Base-by-base conservation (phyloP, 495 filamentous ascomycete species). In the Xylaria sp. region DNA sequence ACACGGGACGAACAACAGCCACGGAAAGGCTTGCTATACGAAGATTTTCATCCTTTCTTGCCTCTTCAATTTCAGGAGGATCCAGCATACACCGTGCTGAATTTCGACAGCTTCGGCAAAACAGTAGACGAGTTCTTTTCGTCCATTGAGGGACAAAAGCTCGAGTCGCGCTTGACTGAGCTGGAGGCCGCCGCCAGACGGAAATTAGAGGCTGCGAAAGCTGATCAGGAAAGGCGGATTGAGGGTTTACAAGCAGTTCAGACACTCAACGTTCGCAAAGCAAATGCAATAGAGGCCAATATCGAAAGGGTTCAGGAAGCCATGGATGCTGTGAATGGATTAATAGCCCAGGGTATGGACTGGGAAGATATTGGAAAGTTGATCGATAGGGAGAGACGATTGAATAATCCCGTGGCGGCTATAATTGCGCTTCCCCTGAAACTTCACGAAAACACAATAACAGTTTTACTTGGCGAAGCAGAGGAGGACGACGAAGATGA, bases 121-220 rank as follows among this genome's bases (percentile, higher is more conserved):
- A 96, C 94, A 0, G 94, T 97, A 0, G 96, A 99, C 74, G 93
- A 97, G 72, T 99, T 97, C 79, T 99, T 95, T 79, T 99, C 96
- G 1, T 97, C 95, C 0, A 88, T 98, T 24, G 96, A 99, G 80
- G 93, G 94, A 0, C 96, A 98, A 78, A 97, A 93, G 74, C 87
- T 98, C 12, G 92, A 95, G 79, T 95, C 93, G 0, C 83, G 89
- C 17, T 82, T 99, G 29, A 88, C 88, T 33, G 96, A 97, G 76
- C 88, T 90, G 15, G 94, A 98, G 78, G 88, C 91, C 37, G 85
- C 86, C 15, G 96, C 96, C 5, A 93, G 90, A 80, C 88, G 87
- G 71, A 97, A 95, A 77, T 83, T 99, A 17, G 93, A 97, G 26
- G 85, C 90, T 19, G 93, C 95, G 21, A 88, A 90, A 65, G 84